These are phyloP conservation scores for Monilinia fructicola DNA, from an alignment of 2,329 filamentous ascomycete genomes.

Conservation along the genomic window DNA sequence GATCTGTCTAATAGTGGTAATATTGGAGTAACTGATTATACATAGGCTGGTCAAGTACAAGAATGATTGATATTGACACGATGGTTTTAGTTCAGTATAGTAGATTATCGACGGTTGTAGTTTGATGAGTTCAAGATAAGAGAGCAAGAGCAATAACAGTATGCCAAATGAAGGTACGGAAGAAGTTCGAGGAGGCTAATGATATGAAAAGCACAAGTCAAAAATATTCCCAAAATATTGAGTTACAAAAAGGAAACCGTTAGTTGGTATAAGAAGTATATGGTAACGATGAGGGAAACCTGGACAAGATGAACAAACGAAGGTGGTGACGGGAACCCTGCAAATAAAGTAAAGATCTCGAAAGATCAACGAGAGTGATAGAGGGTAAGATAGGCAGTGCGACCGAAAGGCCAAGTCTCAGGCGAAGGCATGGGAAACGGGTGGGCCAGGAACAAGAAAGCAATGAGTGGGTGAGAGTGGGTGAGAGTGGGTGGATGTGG, in stretches of 20 bases:
- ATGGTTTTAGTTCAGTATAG: constrained; percentile 26
- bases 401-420: constrained; percentile 35
- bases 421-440: constrained; percentile 27
- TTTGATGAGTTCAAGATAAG: constrained; percentile 22
- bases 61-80: constrained; percentile 21
- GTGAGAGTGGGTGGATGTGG: constrained; percentile 20
- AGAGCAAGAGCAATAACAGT: constrained; percentile 37
- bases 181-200: constrained; percentile 39
- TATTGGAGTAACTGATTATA: constrained; percentile 39
- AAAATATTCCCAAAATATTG: constrained; percentile 40
- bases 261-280: constrained; percentile 41
- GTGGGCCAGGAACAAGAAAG: constrained; percentile 37
- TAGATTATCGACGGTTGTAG: constrained; percentile 33
- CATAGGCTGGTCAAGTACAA: constrained; percentile 33
- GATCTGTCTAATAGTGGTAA: constrained; percentile 41
- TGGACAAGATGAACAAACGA: constrained; percentile 37
- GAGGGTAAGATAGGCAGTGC: constrained; percentile 38
- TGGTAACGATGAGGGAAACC: constrained; percentile 36
- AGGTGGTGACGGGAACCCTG: constrained; percentile 40
- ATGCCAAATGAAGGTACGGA: constrained; percentile 42
- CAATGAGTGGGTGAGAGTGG: constrained; percentile 23
- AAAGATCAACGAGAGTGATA: constrained; percentile 38
- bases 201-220: constrained; percentile 39
- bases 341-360: constrained; percentile 40
- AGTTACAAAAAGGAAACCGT: constrained; percentile 40